Percentiles rank a stretch among this genome's conserved stretches.
Conservation (phyloP, 2,329 filamentous ascomycete species). For the Paecilomyces dactylethromorphus region DNA sequence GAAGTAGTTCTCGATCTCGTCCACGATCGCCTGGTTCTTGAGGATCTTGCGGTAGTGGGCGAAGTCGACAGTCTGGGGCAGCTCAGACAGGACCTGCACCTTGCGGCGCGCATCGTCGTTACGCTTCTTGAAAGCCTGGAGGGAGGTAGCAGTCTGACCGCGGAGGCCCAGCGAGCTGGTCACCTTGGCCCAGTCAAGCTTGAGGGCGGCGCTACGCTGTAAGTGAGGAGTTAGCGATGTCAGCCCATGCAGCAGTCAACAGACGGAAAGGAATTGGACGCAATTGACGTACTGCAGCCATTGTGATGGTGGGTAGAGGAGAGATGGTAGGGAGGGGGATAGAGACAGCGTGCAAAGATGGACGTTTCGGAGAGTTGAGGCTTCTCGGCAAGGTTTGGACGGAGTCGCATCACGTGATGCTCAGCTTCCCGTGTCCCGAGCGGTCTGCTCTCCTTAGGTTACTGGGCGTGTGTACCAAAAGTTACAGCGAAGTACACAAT, state of each 20-base stretch:
- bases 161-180: slow-evolving; percentile 90
- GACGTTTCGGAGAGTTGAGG: slow-evolving; percentile 27
- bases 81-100: slow-evolving; percentile 75
- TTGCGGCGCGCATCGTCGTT: slow-evolving; percentile 98
- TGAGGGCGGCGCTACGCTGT: slow-evolving; percentile 95
- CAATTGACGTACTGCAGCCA: slow-evolving; percentile 34
- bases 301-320: slow-evolving; percentile 27
- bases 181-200: slow-evolving; percentile 98
- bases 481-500: neutral
- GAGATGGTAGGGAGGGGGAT: slow-evolving; percentile 20
- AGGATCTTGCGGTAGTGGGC: slow-evolving; percentile 81
- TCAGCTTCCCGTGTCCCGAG: slow-evolving; percentile 20
- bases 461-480: neutral
- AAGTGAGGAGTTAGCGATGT: slow-evolving; percentile 16
- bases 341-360: slow-evolving; percentile 27
- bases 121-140: slow-evolving; percentile 98
- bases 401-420: slow-evolving; percentile 24
- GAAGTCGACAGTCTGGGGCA: slow-evolving; percentile 86
- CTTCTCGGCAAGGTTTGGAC: slow-evolving; percentile 34
- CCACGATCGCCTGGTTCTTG: slow-evolving; percentile 92
- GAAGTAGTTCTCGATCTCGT: slow-evolving; percentile 98
- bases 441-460: neutral
- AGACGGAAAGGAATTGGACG: neutral
- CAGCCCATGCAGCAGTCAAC: neutral
- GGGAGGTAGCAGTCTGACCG: slow-evolving; percentile 84